phyloP scores from a whole-genome alignment of 768 basidiomycete genomes.

The Rubroboletus satanas region DNA sequence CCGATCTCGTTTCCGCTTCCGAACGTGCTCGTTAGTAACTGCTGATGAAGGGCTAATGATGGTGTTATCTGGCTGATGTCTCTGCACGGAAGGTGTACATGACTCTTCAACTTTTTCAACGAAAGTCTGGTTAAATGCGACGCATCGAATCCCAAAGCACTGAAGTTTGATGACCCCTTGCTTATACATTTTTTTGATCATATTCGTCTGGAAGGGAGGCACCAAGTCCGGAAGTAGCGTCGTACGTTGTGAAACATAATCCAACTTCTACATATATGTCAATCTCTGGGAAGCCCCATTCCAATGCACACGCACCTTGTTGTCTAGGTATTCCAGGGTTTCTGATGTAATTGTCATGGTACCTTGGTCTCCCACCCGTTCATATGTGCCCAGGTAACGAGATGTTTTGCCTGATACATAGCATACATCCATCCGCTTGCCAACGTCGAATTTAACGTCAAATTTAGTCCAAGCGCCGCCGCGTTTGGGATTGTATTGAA shows the following conservation, averaged over 20 bases:
- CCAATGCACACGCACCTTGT: conserved; percentile 3
- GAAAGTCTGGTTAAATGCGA: conserved; percentile 17
- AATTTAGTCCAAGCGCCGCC: conserved; percentile 18
- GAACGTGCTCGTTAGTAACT: neutral
- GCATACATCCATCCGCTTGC: conserved; percentile 21
- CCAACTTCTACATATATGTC: conserved; percentile 17
- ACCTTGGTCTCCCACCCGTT: conserved; percentile 13
- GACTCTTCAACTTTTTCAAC: conserved; percentile 9
- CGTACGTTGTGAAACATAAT: conserved; percentile 14
- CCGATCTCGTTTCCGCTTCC: conserved; percentile 15
- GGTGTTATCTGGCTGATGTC: neutral
- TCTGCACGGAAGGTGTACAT: neutral
- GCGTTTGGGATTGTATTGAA: conserved; percentile 26
- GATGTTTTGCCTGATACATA: neutral
- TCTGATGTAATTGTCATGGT: conserved; percentile 13
- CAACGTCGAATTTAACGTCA: conserved; percentile 6
- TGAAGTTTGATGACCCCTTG: conserved; percentile 27
- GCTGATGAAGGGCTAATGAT: neutral
- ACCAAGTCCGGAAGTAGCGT: conserved; percentile 21
- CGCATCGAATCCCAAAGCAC: conserved; percentile 25
- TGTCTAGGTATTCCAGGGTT: conserved; percentile 9
- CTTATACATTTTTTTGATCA: conserved; percentile 28
- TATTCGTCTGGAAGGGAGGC: conserved; percentile 21
- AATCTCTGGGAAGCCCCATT: neutral
- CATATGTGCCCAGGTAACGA: conserved; percentile 28